These are phyloP conservation scores for Pouteria glomerata DNA, from an alignment of 148 eudicot genomes.

Conservation along the genomic window DNA sequence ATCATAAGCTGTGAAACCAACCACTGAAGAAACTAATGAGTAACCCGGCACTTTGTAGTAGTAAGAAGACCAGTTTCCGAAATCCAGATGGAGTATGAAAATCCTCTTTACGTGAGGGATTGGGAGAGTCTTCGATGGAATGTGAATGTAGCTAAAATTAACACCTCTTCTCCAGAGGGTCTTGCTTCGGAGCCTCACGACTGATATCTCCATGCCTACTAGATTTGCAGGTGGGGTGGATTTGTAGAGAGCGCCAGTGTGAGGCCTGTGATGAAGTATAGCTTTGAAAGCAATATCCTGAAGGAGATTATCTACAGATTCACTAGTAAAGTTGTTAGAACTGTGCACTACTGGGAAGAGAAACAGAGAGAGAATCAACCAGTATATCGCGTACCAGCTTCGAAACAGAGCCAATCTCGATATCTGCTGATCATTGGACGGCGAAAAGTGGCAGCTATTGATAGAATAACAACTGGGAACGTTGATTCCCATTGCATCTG, in stretches of 20 bases:
- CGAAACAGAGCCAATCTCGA: constrained; percentile 19
- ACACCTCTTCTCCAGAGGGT: constrained; percentile 35
- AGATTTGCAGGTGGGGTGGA: constrained; percentile 25
- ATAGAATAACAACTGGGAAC: background rate
- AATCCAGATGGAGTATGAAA: constrained; percentile 25
- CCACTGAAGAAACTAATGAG: constrained; percentile 20
- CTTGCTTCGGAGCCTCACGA: constrained; percentile 29
- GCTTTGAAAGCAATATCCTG: constrained; percentile 28
- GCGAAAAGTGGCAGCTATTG: background rate
- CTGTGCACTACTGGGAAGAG: constrained; percentile 13
- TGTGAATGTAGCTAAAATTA: constrained; percentile 30
- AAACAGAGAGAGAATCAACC: constrained; percentile 3
- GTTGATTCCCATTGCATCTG: background rate
- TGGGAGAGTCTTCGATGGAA: constrained; percentile 34
- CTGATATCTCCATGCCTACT: constrained; percentile 25
- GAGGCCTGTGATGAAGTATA: constrained; percentile 22
- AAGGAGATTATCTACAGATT: constrained; percentile 25
- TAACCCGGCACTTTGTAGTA: constrained; percentile 29
- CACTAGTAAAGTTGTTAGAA: background rate
- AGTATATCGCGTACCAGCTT: no score
- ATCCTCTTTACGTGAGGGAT: constrained; percentile 34
- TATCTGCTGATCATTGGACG: constrained; percentile 1
- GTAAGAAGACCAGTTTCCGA: constrained; percentile 39
- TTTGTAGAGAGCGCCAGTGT: constrained; percentile 26
- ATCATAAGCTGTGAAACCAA: constrained; percentile 34